Percentiles rank a stretch among this genome's conserved stretches.
Conservation (phyloP, 768 basidiomycete genomes). For the Crassisporium funariophilum region DNA sequence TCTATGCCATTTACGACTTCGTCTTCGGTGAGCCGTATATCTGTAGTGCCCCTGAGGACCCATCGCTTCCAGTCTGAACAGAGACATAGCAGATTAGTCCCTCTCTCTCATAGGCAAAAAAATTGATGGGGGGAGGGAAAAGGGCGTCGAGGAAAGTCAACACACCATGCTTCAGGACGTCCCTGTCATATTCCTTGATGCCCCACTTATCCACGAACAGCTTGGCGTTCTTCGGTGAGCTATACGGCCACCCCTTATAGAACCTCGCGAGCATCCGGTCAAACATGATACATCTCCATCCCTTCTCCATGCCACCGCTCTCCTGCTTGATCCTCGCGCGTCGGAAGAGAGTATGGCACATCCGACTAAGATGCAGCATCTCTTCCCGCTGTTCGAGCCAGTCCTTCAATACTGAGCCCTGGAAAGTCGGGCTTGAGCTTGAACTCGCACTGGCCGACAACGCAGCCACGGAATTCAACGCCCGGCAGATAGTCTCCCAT, state of each 20-base stretch:
- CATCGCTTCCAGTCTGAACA: slow-evolving; percentile 40
- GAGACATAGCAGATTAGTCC: neutral
- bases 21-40: slow-evolving; percentile 37
- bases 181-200: slow-evolving; percentile 38
- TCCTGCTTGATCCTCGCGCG: slow-evolving; percentile 31
- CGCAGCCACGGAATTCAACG: too few relatives aligned
- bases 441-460: too few relatives aligned
- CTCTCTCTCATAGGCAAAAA: neutral
- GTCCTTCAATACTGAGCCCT: too few relatives aligned
- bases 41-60: slow-evolving; percentile 39
- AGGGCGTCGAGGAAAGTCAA: too few relatives aligned
- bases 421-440: slow-evolving; percentile 27
- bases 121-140: neutral
- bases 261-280: slow-evolving; percentile 44
- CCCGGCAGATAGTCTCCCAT: slow-evolving; percentile 39
- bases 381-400: slow-evolving; percentile 42
- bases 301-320: slow-evolving; percentile 30
- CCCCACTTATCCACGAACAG: slow-evolving; percentile 38
- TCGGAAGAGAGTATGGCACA: slow-evolving; percentile 36
- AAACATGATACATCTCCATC: slow-evolving; percentile 45
- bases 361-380: slow-evolving; percentile 41
- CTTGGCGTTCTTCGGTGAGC: slow-evolving; percentile 33
- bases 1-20: slow-evolving; percentile 36
- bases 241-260: slow-evolving; percentile 41
- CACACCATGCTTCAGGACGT: slow-evolving; percentile 40